Evolutionary conservation across 2,329 filamentous ascomycete species (phyloP).

Genomic region (Hymenoscyphus linearis): DNA sequence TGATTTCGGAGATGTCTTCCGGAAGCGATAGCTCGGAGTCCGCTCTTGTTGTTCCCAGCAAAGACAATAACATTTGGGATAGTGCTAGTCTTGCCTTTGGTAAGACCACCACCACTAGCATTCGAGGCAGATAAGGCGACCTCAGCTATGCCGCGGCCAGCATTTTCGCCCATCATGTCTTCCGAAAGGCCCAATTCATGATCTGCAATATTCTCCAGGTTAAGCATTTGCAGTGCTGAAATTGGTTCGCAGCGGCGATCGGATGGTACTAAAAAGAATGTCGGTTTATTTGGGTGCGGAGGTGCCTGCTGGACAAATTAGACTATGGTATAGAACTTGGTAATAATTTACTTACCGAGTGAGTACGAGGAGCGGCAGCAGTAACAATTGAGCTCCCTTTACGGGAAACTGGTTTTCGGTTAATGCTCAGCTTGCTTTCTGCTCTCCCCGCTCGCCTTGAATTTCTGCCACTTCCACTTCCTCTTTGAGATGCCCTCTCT

Average conservation of each 20-base stretch:
- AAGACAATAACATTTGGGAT: constrained; percentile 58
- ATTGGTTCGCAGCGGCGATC: constrained; percentile 57
- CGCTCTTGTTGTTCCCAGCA: constrained; percentile 93
- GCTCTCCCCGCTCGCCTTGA: constrained; percentile 29
- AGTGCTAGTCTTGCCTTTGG: constrained; percentile 35
- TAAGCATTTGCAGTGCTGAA: constrained; percentile 78
- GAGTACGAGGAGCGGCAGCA: constrained; percentile 22
- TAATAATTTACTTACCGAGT: constrained; percentile 23
- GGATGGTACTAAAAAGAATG: constrained; percentile 49
- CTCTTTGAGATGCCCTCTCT: constrained; percentile 25
- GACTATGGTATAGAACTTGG: background rate
- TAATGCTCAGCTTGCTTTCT: constrained; percentile 33
- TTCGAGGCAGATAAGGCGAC: constrained; percentile 67
- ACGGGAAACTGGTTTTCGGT: constrained; percentile 31
- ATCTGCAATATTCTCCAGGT: constrained; percentile 85
- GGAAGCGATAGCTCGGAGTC: constrained; percentile 77
- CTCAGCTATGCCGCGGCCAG: constrained; percentile 82
- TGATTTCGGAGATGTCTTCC: constrained; percentile 83
- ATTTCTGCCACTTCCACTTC: constrained; percentile 37
- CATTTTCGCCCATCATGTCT: constrained; percentile 88
- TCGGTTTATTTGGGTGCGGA: constrained; percentile 23
- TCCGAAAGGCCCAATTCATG: constrained; percentile 82
- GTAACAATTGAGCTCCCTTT: constrained; percentile 30
- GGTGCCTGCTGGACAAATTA: constrained; percentile 22
- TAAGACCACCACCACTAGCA: constrained; percentile 32